Base-by-base conservation (phyloP, 345 rosid genomes). In the Salix purpurea region DNA sequence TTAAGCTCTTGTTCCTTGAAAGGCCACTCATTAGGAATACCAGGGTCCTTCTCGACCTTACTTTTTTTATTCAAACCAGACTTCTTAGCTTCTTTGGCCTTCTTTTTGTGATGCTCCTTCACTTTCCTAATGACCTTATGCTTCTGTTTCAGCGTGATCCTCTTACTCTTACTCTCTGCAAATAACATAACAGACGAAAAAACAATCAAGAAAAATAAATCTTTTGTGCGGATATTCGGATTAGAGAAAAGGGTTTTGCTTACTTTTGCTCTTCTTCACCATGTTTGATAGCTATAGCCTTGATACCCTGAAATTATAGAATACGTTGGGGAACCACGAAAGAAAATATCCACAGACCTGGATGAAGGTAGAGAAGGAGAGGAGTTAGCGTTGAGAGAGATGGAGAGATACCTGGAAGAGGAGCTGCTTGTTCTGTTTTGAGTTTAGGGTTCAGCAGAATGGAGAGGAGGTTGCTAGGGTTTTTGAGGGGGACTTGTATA, bases 11-110 rank as follows among this genome's bases (percentile, higher is more conserved):
- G 94, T 77, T 92, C 99, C 94, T 91, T 93, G 82, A 90, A 92
- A 64, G 99, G 99, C 98, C 95, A 93, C 79, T 92, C 99, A 80
- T 93, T 96, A 42, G 99, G 98, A 48, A 93, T 93, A 65, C 97
- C 99, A 34, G 98, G 97, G 75, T 96, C 99, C 81, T 96, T 96
- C 88, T 91, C 99, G 44, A 88, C 92, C 85, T 85, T 93, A 23
- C 77, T 73, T 78, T 87, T 92, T 0, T 82, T 79, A 36, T 83
- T 82, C 74, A 90, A 70, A 5, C 90, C 93, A 18, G 88, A 87
- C 81, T 93, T 96, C 79, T 93, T 96, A 44, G 98, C 97, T 67
- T 93, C 97, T 84, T 96, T 93, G 9, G 98, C 98, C 82, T 93
- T 92, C 93, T 96, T 96, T 80, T 85, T 90, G 80, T 96, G 98